Evolutionary conservation across 495 filamentous ascomycete species (phyloP).

Genomic region (Penicillium paxilli): DNA sequence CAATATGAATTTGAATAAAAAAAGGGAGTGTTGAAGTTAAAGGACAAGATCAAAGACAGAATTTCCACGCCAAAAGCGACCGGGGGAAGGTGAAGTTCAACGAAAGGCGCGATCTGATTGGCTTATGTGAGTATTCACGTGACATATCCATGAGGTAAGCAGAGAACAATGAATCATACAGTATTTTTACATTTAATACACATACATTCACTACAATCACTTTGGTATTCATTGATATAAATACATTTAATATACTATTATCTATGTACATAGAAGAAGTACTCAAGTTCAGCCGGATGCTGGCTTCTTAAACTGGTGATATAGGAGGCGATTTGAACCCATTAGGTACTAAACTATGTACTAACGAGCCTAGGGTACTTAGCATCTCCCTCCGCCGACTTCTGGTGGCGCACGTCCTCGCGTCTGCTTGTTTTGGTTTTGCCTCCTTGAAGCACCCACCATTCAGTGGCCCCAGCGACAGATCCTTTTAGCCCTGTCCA

Average conservation of each 20-base stretch:
- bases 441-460: constrained; percentile 31
- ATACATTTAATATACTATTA: too few relatives aligned
- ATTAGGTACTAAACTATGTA: too few relatives aligned
- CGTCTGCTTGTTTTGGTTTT: constrained; percentile 49
- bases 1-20: too few relatives aligned
- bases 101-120: constrained; percentile 18
- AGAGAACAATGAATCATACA: not conserved
- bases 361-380: too few relatives aligned
- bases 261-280: too few relatives aligned
- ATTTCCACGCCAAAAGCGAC: constrained; percentile 13
- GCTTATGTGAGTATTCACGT: not conserved
- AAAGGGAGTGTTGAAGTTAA: constrained; percentile 5
- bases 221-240: too few relatives aligned
- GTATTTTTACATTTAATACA: too few relatives aligned
- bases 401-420: constrained; percentile 16
- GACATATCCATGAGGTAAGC: not conserved
- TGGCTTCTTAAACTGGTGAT: too few relatives aligned
- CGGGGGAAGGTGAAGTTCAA: constrained; percentile 21
- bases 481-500: constrained; percentile 18
- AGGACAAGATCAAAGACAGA: constrained; percentile 16
- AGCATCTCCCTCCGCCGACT: not conserved
- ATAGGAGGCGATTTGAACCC: too few relatives aligned
- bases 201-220: too few relatives aligned
- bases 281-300: too few relatives aligned
- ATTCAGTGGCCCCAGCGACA: constrained; percentile 40